phyloP scores from a whole-genome alignment of 164 flowering plant genomes.

The Magnolia changhungtana region DNA sequence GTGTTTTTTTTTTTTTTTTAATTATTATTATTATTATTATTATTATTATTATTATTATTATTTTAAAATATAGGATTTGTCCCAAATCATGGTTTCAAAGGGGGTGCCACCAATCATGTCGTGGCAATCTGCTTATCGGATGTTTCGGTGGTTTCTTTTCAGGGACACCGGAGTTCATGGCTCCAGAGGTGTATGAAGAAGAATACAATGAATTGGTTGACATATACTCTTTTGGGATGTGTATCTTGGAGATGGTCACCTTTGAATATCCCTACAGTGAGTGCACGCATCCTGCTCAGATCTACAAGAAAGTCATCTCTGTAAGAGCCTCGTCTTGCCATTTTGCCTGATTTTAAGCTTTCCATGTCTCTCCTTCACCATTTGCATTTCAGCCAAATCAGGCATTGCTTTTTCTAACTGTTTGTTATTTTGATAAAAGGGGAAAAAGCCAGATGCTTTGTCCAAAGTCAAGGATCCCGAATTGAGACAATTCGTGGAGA shows the following conservation, averaged over 20 bases:
- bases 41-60: too few relatives aligned
- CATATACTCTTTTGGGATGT: conserved; percentile 95
- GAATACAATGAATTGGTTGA: conserved; percentile 94
- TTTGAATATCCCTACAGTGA: conserved; percentile 97
- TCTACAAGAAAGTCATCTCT: conserved; percentile 92
- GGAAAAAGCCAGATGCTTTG: conserved; percentile 78
- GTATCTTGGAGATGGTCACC: conserved; percentile 93
- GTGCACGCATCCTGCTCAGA: conserved; percentile 91
- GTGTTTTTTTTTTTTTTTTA: too few relatives aligned
- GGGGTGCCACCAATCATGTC: not conserved
- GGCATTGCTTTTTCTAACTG: not conserved
- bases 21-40: too few relatives aligned
- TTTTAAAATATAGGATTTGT: not conserved
- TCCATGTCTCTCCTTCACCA: not conserved
- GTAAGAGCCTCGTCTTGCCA: conserved; percentile 40
- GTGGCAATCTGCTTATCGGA: not conserved
- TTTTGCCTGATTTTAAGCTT: not conserved
- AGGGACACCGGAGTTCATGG: conserved; percentile 99
- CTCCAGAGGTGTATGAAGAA: conserved; percentile 94
- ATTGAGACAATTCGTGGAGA: conserved; percentile 78
- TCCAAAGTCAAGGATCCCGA: conserved; percentile 80
- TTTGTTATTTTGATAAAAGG: conserved; percentile 36
- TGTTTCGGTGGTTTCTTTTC: not conserved
- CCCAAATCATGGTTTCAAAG: not conserved
- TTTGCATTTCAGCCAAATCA: too few relatives aligned